A percentile compares a stretch with the other conserved stretches of the same genome.
phyloP scores from a whole-genome alignment of 495 filamentous ascomycete genomes.

The Parachaetomium inaequale region DNA sequence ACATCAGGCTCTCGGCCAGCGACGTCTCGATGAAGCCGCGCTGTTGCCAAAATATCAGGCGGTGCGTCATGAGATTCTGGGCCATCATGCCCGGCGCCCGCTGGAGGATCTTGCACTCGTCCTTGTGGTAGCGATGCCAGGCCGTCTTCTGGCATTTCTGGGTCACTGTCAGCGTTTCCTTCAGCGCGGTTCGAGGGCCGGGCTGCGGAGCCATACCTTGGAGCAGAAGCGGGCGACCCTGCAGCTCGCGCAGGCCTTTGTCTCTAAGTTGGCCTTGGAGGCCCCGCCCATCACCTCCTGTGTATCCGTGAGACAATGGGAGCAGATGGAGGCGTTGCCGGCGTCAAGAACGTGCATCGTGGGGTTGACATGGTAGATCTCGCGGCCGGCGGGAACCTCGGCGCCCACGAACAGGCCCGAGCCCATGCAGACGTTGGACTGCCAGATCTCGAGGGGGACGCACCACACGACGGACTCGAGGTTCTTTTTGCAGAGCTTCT shows the following conservation, averaged over 20 bases:
- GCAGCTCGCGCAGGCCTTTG: conserved; percentile 61
- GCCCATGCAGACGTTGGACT: conserved; percentile 17
- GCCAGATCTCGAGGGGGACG: conserved; percentile 19
- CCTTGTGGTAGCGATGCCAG: conserved; percentile 25
- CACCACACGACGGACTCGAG: conserved; percentile 10
- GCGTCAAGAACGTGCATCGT: conserved; percentile 13
- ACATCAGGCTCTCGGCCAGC: conserved; percentile 12
- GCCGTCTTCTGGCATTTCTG: conserved; percentile 27
- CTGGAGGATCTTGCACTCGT: conserved; percentile 26
- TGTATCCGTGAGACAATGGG: conserved; percentile 21
- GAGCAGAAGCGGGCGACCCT: conserved; percentile 62
- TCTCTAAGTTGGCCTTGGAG: neutral
- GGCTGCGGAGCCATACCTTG: conserved; percentile 44
- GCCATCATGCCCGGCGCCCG: conserved; percentile 15
- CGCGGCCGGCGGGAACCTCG: conserved; percentile 13
- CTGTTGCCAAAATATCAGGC: conserved; percentile 19
- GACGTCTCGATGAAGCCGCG: conserved; percentile 10
- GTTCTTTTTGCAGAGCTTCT: conserved; percentile 18
- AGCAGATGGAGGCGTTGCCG: conserved; percentile 15
- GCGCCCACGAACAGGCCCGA: conserved; percentile 24
- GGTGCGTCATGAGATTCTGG: conserved; percentile 17
- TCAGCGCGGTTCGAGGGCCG: conserved; percentile 2
- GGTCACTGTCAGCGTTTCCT: neutral
- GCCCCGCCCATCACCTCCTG: neutral
- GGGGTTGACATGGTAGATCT: conserved; percentile 26